A percentile compares a stretch with the other conserved stretches of the same genome.
These are phyloP conservation scores for Endoconidiophora polonica DNA, from an alignment of 2,329 filamentous ascomycete genomes.

Conservation along the genomic window DNA sequence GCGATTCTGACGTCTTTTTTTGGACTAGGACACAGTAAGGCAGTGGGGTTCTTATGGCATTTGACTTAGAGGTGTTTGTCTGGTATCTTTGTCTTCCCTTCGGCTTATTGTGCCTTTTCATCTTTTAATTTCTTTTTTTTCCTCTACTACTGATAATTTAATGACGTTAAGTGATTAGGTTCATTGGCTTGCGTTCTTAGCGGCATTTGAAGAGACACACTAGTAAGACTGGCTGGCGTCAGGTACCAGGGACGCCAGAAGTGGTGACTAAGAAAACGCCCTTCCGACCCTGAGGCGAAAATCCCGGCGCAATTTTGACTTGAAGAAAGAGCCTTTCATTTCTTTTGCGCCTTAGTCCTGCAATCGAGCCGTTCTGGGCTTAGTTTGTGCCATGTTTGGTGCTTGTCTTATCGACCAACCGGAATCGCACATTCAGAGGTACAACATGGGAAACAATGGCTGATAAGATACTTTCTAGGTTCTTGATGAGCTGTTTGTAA, in stretches of 20 bases:
- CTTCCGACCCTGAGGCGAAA: constrained; percentile 1
- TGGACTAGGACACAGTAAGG: no score
- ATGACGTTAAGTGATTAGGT: no score
- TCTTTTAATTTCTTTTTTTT: background rate
- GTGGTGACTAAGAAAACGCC: background rate
- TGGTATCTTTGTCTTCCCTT: background rate
- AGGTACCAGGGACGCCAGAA: constrained; percentile 7
- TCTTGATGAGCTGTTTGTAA: background rate
- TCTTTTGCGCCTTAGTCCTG: no score
- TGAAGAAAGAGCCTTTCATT: background rate
- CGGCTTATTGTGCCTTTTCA: background rate
- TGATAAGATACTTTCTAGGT: background rate
- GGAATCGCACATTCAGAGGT: background rate
- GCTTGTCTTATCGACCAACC: no score
- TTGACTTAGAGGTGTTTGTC: no score
- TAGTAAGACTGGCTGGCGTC: background rate
- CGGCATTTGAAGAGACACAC: background rate
- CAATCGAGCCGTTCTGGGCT: no score
- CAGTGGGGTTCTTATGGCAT: no score
- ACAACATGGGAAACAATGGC: background rate
- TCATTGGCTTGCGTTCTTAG: background rate
- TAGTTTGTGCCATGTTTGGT: no score
- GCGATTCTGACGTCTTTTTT: no score
- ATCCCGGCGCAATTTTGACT: background rate
- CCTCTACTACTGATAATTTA: no score